These are phyloP conservation scores for Colletotrichum sp. DNA, from an alignment of 2,329 filamentous ascomycete species.

Conservation along the genomic window DNA sequence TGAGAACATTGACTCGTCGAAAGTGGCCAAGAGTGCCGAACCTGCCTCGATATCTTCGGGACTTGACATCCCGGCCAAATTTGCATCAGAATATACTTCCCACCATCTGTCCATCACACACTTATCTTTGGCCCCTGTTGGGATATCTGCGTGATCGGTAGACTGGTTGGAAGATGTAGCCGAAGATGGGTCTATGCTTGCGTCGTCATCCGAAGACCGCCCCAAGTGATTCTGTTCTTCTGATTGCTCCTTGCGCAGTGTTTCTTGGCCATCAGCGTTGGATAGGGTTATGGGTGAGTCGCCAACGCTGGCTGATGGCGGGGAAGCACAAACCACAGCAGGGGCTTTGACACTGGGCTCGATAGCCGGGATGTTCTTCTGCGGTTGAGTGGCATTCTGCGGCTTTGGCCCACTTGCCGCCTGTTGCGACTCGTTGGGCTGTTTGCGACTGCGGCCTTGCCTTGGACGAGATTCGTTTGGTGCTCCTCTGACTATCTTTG, in stretches of 20 bases:
- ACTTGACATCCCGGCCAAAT: not conserved
- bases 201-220: not conserved
- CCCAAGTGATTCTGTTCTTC: not conserved
- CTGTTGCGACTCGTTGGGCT: not conserved
- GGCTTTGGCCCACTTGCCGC: not conserved
- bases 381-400: not conserved
- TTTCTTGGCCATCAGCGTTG: not conserved
- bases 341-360: not conserved
- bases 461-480: not conserved
- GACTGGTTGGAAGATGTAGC: fast-evolving
- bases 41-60: not conserved
- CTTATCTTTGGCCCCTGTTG: not conserved
- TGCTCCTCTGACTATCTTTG: not conserved
- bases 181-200: not conserved
- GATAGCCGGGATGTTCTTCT: not conserved
- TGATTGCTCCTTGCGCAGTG: not conserved
- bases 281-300: not conserved
- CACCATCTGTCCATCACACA: not conserved
- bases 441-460: not conserved
- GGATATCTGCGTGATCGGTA: not conserved
- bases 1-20: not conserved
- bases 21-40: not conserved
- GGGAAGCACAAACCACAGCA: not conserved
- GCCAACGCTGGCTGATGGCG: not conserved
- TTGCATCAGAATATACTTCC: not conserved